phyloP scores from a whole-genome alignment of 495 filamentous ascomycete genomes.

The Penicillium cosmopolitanum region DNA sequence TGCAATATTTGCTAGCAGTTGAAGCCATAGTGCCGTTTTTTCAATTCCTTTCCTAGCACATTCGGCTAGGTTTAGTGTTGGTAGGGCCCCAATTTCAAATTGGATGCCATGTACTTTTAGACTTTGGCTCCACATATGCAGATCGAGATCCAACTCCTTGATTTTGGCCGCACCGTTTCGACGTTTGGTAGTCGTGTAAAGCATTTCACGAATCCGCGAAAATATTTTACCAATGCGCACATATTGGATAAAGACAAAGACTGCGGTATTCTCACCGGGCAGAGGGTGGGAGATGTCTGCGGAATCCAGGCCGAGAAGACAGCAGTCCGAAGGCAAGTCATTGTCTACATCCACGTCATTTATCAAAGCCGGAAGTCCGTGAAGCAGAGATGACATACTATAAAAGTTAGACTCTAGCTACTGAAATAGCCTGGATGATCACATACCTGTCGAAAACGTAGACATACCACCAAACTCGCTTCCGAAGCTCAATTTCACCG shows the following conservation, averaged over 20 bases:
- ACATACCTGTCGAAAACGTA: slow-evolving; percentile 19
- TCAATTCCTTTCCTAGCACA: background rate
- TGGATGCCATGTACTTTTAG: slow-evolving; percentile 7
- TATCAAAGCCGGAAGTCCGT: slow-evolving; percentile 10
- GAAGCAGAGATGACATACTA: slow-evolving; percentile 8
- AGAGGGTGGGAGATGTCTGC: slow-evolving; percentile 9
- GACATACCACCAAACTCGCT: slow-evolving; percentile 24
- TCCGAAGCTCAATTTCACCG: slow-evolving; percentile 19
- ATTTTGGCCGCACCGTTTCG: slow-evolving; percentile 13
- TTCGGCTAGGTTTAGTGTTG: background rate
- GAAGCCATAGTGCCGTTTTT: slow-evolving; percentile 8
- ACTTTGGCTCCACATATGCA: slow-evolving; percentile 13
- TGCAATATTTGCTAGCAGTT: slow-evolving; percentile 10
- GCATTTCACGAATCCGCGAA: slow-evolving; percentile 9
- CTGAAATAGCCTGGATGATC: background rate
- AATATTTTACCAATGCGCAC: slow-evolving; percentile 8
- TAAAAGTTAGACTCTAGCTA: background rate
- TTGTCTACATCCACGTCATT: slow-evolving; percentile 15
- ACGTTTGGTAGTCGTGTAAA: slow-evolving; percentile 15
- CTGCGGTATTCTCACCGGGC: slow-evolving; percentile 9
- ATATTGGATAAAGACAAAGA: slow-evolving; percentile 15
- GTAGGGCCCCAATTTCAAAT: slow-evolving; percentile 5
- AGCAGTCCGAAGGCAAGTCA: slow-evolving; percentile 13
- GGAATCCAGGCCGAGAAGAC: slow-evolving; percentile 6
- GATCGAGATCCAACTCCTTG: slow-evolving; percentile 8